Conservation (phyloP, 257 asterid species). For the Thymus mandschuricus region DNA sequence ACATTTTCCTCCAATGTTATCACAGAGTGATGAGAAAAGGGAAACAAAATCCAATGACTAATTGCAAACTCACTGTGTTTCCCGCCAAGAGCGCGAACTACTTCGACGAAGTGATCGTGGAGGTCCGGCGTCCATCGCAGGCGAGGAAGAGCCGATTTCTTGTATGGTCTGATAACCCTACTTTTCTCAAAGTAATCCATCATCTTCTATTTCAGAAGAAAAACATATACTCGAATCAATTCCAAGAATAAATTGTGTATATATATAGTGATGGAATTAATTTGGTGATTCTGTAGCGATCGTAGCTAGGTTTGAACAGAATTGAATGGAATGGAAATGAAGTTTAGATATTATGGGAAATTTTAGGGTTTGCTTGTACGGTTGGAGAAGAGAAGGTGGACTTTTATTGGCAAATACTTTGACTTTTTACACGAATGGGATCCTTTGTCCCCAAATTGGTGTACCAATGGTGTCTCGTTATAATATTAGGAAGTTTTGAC, state of each 20-base stretch:
- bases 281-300: not conserved
- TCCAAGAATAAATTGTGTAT: too few species aligned
- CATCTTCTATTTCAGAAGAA: too few species aligned
- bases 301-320: not conserved
- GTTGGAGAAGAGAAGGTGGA: constrained; percentile 39
- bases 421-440: constrained; percentile 34
- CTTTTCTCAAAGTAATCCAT: constrained; percentile 26
- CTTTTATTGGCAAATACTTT: constrained; percentile 32
- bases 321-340: constrained; percentile 4
- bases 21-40: too few species aligned
- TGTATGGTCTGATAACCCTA: constrained; percentile 45
- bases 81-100: constrained; percentile 48
- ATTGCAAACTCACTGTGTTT: constrained; percentile 41
- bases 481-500: too few species aligned
- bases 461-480: too few species aligned
- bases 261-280: not conserved
- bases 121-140: constrained; percentile 56
- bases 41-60: not conserved
- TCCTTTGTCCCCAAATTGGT: too few species aligned
- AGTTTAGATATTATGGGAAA: constrained; percentile 18
- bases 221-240: too few species aligned
- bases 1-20: not conserved
- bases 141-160: constrained; percentile 44
- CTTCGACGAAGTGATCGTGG: constrained; percentile 44
- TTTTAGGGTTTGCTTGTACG: constrained; percentile 22